phyloP scores from a whole-genome alignment of 176 grass and related monocot species.

The Bolboschoenus planiculmis region DNA sequence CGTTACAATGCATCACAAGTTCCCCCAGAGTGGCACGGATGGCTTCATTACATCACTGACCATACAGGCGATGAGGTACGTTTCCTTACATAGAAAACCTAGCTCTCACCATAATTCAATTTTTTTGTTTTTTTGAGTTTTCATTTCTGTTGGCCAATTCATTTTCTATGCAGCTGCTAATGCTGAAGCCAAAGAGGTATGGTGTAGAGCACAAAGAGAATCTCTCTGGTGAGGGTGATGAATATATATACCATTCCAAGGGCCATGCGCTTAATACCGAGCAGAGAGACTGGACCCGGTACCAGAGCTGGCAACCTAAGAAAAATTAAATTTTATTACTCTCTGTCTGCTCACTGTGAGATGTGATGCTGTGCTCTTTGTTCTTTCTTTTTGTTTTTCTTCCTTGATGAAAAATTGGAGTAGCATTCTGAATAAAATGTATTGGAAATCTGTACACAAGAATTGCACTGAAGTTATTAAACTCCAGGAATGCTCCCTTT shows the following conservation, averaged over 20 bases:
- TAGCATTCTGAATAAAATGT: constrained; percentile 7
- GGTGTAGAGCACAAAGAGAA: constrained; percentile 76
- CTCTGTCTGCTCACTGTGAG: neutral
- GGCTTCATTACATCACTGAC: constrained; percentile 75
- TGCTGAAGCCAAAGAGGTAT: constrained; percentile 61
- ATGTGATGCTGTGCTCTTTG: neutral
- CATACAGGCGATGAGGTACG: constrained; percentile 74
- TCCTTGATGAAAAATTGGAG: constrained; percentile 14
- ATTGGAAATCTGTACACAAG: constrained; percentile 12
- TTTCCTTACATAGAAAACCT: neutral
- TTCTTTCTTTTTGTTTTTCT: neutral
- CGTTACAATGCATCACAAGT: constrained; percentile 96
- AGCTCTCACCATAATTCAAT: neutral
- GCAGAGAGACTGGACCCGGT: constrained; percentile 74
- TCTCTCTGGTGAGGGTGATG: constrained; percentile 70
- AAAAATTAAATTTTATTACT: constrained; percentile 34
- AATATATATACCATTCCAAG: constrained; percentile 84
- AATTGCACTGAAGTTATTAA: neutral
- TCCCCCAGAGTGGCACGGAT: constrained; percentile 92
- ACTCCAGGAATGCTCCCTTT: neutral
- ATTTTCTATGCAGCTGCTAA: constrained; percentile 36
- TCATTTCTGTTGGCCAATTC: neutral
- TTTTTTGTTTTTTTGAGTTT: neutral
- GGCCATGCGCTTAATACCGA: constrained; percentile 69
- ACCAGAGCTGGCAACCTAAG: constrained; percentile 78